Evolutionary conservation across 371 early-diverging fungal genomes (phyloP), one percentile per base, ranked within the genome.

Genomic region (Mucor sp.): DNA sequence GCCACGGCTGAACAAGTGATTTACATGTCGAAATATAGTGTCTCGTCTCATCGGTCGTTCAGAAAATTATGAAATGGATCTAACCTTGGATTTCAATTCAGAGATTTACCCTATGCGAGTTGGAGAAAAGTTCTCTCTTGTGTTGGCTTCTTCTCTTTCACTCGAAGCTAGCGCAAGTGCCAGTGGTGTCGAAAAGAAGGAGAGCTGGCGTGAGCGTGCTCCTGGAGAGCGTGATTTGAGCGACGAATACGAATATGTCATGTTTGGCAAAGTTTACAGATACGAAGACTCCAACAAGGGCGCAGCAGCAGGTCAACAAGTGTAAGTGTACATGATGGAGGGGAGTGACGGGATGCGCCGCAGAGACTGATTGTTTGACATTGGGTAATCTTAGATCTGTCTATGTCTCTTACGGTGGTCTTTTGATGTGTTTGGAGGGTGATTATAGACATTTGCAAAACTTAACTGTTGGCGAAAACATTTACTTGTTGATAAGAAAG

Each of bases 161-260:
- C 75, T 90, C 47, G 80, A 83, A 39, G 77, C 78, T 8, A 74
- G 71, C 28, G 64, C 75, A 6, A 81, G 72, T 47, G 72, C 67
- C 7, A 66, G 69, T 27, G 85, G 81, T 44, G 79, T 75, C 43
- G 88, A 83, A 66, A 83, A 82, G 53, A 77, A 81, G 55, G 87
- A 86, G 71, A 83, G 81, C 76, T 87, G 88, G 87, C 82, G 87
- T 56, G 77, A 89, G 73, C 82, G 85, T 77, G 82, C 86, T 68
- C 82, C 83, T 61, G 77, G 88, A 68, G 91, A 91, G 67, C 81
- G 85, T 60, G 89, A 93, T 57, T 74, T 97, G 72, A 94, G 95
- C 8, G 97, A 97, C 60, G 94, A 95, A 55, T 98, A 93, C 78
- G 98, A 98, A 47, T 98, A 98, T 76, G 98, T 98, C 27, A 97